Evolutionary conservation across 1,284 basidiomycete genomes (phyloP), one percentile per base, ranked within the genome.

Genomic region (Leccinum subrobustum): DNA sequence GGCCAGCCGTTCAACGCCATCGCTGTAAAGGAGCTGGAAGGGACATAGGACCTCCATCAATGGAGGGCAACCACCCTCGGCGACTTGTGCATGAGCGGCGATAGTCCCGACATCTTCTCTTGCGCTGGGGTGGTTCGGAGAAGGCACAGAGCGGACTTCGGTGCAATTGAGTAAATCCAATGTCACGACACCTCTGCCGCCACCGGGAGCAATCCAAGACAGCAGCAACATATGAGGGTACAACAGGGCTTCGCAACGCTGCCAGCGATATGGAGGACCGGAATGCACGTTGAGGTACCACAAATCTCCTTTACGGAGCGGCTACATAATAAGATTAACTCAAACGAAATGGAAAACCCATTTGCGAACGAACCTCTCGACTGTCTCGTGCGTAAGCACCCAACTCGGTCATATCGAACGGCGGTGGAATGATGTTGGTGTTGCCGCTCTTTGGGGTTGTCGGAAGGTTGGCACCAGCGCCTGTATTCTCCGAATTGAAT

Each of bases 261-360:
- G 86, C 94, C 94, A 96, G 47, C 82, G 77, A 73, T 87, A 95
- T 0, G 91, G 88, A 11, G 88, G 86, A 2, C 82, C 75, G 0
- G 85, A 86, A 71, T 96, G 93, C 0, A 95, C 93, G 62, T 96
- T 94, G 57, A 96, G 83, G 70, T 94, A 96, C 88, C 91, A 96
- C 0, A 96, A 76, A 14, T 87, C 78, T 12, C 94, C 93, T 44
- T 93, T 88, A 59, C 90, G 86, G 8, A 92, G 77, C 1, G 93
- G 91, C 94, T 95, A 55, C 66, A 63, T 60, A 60, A 61, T 60
- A 55, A 18, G 50, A 56, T 68, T 60, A 70, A 60, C 29, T 7
- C 5, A 67, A 60, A 80, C 77, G 44, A 76, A 75, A 56, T 67
- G 74, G 61, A 58, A 18, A 20, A 39, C 2, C 37, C 11, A 39